Evolutionary conservation across 2,329 filamentous ascomycete species (phyloP).

Genomic region (Pyricularia sp.): DNA sequence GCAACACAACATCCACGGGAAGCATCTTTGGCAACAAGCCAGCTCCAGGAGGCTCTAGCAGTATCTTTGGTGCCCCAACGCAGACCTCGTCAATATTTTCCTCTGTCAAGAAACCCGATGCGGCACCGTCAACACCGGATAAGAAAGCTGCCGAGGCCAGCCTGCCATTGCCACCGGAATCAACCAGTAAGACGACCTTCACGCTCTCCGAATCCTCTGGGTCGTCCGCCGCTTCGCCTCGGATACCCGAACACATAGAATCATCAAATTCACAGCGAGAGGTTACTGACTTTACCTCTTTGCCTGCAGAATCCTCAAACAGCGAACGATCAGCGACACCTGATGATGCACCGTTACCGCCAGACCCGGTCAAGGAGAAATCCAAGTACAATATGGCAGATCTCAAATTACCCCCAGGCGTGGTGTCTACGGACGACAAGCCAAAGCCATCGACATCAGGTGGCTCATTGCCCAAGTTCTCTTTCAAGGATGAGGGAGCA

Average conservation of each 20-base stretch:
- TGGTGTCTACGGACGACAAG: conserved; percentile 1
- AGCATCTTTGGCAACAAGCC: conserved; percentile 1
- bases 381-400: conserved; percentile 5
- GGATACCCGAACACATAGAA: neutral
- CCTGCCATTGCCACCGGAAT: conserved; percentile 36
- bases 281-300: conserved; percentile 1
- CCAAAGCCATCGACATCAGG: conserved; percentile 5
- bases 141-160: conserved; percentile 7
- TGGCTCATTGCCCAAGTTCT: neutral
- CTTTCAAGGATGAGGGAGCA: neutral
- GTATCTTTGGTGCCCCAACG: conserved; percentile 10
- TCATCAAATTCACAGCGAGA: neutral
- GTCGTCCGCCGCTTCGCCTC: conserved; percentile 30
- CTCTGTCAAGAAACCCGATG: conserved; percentile 23
- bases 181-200: conserved; percentile 39
- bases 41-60: conserved; percentile 1
- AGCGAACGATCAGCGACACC: neutral
- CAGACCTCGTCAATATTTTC: conserved; percentile 7
- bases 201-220: conserved; percentile 37
- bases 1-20: conserved; percentile 4
- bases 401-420: neutral
- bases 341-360: conserved; percentile 16
- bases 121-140: conserved; percentile 3
- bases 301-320: neutral
- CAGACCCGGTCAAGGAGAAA: conserved; percentile 10